Percentiles rank a stretch among this genome's conserved stretches.
phyloP scores from a whole-genome alignment of 1,284 basidiomycete species.

The Trichosporon sp. region DNA sequence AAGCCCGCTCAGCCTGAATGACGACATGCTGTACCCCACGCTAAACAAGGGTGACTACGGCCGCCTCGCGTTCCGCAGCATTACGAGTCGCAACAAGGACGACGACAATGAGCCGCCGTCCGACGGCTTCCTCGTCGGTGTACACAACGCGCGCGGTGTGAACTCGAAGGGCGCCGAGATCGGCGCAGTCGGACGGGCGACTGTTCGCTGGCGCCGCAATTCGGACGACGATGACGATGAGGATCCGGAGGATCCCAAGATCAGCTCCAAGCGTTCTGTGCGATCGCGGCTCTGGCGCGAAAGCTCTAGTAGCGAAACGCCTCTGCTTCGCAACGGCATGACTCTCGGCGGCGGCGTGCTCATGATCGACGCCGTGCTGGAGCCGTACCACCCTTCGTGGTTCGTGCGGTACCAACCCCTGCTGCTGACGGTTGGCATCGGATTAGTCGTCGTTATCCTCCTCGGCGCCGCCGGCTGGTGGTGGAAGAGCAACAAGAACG shows the following conservation, averaged over 20 bases:
- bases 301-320: neutral
- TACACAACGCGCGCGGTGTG: conserved; percentile 77
- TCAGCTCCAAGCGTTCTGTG: neutral
- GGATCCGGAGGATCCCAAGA: neutral
- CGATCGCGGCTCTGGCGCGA: neutral
- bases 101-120: conserved; percentile 31
- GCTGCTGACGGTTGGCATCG: neutral
- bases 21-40: conserved; percentile 73
- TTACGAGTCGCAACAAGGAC: conserved; percentile 42
- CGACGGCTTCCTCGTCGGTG: conserved; percentile 72
- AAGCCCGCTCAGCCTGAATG: conserved; percentile 71
- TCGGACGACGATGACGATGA: conserved; percentile 39
- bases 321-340: conserved; percentile 46
- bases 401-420: conserved; percentile 60
- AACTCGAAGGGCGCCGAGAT: conserved; percentile 73
- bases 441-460: conserved; percentile 60
- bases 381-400: conserved; percentile 84
- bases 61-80: conserved; percentile 71
- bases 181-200: conserved; percentile 77
- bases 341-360: conserved; percentile 75
- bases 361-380: conserved; percentile 77
- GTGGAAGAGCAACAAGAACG: conserved; percentile 56
- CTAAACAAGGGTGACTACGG: conserved; percentile 71
- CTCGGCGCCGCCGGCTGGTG: conserved; percentile 66
- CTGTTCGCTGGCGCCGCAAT: conserved; percentile 56